phyloP scores from a whole-genome alignment of 768 basidiomycete species.

The Punctularia strigosozonata region DNA sequence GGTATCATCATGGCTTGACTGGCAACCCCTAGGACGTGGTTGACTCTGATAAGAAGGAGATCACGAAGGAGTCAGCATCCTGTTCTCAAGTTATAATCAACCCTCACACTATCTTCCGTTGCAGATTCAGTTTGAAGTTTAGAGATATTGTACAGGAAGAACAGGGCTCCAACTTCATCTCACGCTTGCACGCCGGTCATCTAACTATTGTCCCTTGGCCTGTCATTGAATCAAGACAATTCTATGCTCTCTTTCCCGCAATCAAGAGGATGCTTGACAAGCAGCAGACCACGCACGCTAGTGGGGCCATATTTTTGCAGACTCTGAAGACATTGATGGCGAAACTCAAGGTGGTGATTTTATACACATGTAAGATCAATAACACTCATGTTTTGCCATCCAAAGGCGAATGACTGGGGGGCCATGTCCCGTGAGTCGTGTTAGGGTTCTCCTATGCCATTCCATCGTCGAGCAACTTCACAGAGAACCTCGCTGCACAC shows the following conservation, averaged over 20 bases:
- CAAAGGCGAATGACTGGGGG: slow-evolving; percentile 53
- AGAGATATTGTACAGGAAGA: slow-evolving; percentile 52
- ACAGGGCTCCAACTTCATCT: slow-evolving; percentile 51
- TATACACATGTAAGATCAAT: not conserved
- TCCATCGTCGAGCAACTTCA: slow-evolving; percentile 23
- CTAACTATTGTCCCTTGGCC: slow-evolving; percentile 56
- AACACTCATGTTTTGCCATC: not conserved
- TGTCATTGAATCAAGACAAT: slow-evolving; percentile 49
- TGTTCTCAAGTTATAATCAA: not conserved
- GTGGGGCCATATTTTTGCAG: slow-evolving; percentile 43
- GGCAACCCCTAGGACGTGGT: slow-evolving; percentile 45
- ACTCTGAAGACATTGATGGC: slow-evolving; percentile 56
- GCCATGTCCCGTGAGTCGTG: slow-evolving; percentile 41
- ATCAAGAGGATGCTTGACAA: slow-evolving; percentile 36
- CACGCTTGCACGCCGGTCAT: slow-evolving; percentile 42
- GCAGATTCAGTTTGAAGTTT: slow-evolving; percentile 45
- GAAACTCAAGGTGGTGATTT: slow-evolving; percentile 39
- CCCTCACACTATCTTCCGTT: not conserved
- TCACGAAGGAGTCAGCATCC: slow-evolving; percentile 38
- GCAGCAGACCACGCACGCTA: slow-evolving; percentile 34
- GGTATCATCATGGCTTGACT: too few species aligned
- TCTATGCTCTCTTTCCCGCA: slow-evolving; percentile 41
- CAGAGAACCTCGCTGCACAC: slow-evolving; percentile 18
- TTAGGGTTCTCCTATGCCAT: not conserved
- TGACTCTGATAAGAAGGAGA: slow-evolving; percentile 47